Evolutionary conservation across 2,329 filamentous ascomycete genomes (phyloP).

Genomic region (Sporothrix sp.): DNA sequence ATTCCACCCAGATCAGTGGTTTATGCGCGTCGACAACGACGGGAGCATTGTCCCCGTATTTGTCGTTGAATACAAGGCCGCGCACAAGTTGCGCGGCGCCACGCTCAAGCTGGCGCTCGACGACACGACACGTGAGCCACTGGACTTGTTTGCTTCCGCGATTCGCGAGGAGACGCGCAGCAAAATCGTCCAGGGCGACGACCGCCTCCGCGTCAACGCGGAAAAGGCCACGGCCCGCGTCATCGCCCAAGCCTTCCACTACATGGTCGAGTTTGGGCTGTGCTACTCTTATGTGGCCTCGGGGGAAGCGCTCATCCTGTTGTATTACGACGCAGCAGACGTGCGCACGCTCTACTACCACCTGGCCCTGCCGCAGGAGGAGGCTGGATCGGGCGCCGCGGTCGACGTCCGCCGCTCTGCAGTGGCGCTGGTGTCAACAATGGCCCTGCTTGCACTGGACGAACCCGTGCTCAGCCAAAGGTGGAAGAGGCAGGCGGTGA

Average conservation of each 20-base stretch:
- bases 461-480: background rate
- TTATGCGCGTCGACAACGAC: background rate
- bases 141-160: background rate
- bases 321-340: background rate
- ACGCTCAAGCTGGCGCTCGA: constrained; percentile 1
- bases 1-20: constrained; percentile 9
- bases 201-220: background rate
- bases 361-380: background rate
- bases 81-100: constrained; percentile 6
- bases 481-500: constrained; percentile 1
- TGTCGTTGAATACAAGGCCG: constrained; percentile 11
- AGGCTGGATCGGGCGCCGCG: background rate
- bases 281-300: constrained; percentile 7
- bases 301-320: constrained; percentile 1
- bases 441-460: background rate
- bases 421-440: background rate
- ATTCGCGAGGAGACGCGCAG: background rate
- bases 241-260: constrained; percentile 8
- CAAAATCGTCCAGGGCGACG: background rate
- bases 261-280: constrained; percentile 11
- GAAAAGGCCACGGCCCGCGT: background rate
- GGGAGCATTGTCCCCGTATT: constrained; percentile 1
- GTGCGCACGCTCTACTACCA: constrained; percentile 7
- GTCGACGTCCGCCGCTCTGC: background rate
- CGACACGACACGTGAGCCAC: background rate